These are phyloP conservation scores for Globisporangium ultimum DNA, from an alignment of 352 stramenopile species.

Conservation along the genomic window DNA sequence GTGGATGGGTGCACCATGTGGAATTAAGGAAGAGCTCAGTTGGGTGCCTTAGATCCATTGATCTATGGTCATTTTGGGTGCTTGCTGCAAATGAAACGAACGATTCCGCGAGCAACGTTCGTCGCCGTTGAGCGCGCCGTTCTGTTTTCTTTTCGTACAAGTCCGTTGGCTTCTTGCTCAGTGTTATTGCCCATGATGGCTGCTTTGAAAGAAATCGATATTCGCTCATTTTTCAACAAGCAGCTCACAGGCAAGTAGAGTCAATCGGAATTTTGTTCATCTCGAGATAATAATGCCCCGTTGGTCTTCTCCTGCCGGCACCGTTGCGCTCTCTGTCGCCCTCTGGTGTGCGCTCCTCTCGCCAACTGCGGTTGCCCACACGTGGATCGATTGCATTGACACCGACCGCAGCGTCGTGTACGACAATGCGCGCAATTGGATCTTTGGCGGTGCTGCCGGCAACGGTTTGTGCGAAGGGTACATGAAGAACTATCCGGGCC, in stretches of 20 bases:
- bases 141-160: too few species aligned
- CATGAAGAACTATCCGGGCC: conserved; percentile 62
- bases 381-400: conserved; percentile 29
- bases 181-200: too few species aligned
- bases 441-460: conserved; percentile 35
- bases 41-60: too few species aligned
- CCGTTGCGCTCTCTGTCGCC: neutral
- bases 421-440: conserved; percentile 49
- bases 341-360: neutral
- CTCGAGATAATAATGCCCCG: neutral
- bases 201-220: too few species aligned
- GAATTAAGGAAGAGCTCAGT: too few species aligned
- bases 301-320: neutral
- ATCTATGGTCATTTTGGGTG: too few species aligned
- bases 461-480: conserved; percentile 57
- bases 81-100: too few species aligned
- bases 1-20: too few species aligned
- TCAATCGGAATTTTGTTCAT: neutral
- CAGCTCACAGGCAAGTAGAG: neutral
- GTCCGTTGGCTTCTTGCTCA: too few species aligned
- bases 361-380: conserved; percentile 24
- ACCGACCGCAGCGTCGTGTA: conserved; percentile 53
- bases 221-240: neutral
- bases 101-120: too few species aligned
- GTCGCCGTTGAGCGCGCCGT: too few species aligned